Percentiles rank a stretch among this genome's conserved stretches.
Evolutionary conservation across 2,329 filamentous ascomycete genomes (phyloP).

Genomic region (Chrysosporium keratinophilum): DNA sequence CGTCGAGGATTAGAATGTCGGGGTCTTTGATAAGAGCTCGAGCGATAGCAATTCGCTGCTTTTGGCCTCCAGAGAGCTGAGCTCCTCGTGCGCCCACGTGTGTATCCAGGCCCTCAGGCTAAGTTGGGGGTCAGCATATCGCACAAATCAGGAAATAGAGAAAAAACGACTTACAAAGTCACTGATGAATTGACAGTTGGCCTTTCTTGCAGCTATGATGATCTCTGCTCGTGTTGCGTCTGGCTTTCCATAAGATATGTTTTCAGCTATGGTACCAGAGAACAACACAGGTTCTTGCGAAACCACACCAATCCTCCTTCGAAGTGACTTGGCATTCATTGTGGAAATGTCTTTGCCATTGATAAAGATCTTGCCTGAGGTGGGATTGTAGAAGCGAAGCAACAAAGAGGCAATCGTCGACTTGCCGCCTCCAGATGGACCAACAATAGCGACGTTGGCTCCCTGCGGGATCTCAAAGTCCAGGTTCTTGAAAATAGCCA

Average conservation of each 20-base stretch:
- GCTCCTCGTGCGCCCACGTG: conserved; percentile 85
- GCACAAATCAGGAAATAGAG: conserved; percentile 5
- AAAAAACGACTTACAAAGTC: conserved; percentile 56
- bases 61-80: conserved; percentile 90
- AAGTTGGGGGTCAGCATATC: conserved; percentile 12
- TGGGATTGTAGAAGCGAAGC: conserved; percentile 82
- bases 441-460: conserved; percentile 91
- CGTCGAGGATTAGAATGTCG: conserved; percentile 91
- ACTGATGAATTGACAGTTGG: conserved; percentile 92
- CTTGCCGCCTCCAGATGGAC: conserved; percentile 90
- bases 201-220: conserved; percentile 72
- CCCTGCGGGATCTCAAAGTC: conserved; percentile 87
- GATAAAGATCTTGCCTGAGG: conserved; percentile 65
- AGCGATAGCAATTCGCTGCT: conserved; percentile 95
- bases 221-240: conserved; percentile 69
- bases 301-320: conserved; percentile 87
- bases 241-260: conserved; percentile 86
- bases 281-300: conserved; percentile 93
- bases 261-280: conserved; percentile 62
- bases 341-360: conserved; percentile 70
- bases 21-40: conserved; percentile 89
- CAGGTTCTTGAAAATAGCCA: conserved; percentile 79
- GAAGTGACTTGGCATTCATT: conserved; percentile 88
- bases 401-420: conserved; percentile 89
- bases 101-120: conserved; percentile 87